phyloP scores from a whole-genome alignment of 176 grass and related monocot species.

The Musa itinerans region DNA sequence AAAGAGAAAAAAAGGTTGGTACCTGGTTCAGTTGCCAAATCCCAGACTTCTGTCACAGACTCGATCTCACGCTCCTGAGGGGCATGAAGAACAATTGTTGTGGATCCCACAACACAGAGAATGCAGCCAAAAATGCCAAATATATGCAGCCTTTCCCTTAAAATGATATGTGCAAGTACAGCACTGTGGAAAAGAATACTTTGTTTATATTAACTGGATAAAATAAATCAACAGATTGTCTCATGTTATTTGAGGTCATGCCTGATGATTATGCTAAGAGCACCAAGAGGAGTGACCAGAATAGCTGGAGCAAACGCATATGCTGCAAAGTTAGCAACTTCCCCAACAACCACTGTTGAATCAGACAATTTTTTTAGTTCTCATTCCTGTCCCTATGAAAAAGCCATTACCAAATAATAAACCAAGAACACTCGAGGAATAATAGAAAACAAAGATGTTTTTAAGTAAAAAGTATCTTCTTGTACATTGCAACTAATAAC shows the following conservation, averaged over 20 bases:
- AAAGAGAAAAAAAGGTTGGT: slow-evolving; percentile 4
- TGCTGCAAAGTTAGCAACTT: slow-evolving; percentile 91
- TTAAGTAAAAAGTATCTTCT: background rate
- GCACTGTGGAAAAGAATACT: slow-evolving; percentile 39
- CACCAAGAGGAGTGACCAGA: slow-evolving; percentile 89
- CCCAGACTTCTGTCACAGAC: slow-evolving; percentile 87
- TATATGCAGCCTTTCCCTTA: slow-evolving; percentile 84
- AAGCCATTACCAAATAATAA: background rate
- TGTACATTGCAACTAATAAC: background rate
- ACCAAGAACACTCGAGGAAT: background rate
- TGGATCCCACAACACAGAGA: slow-evolving; percentile 95
- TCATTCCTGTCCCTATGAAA: background rate
- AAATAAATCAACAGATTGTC: background rate
- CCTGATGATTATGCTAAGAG: slow-evolving; percentile 96
- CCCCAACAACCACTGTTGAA: slow-evolving; percentile 87
- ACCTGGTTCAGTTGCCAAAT: slow-evolving; percentile 98
- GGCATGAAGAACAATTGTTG: slow-evolving; percentile 94
- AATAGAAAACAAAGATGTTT: background rate
- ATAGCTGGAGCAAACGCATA: slow-evolving; percentile 99
- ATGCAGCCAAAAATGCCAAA: slow-evolving; percentile 90
- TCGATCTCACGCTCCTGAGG: slow-evolving; percentile 86
- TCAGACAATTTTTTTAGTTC: background rate
- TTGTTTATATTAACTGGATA: slow-evolving; percentile 15
- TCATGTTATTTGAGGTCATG: slow-evolving; percentile 9
- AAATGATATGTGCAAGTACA: slow-evolving; percentile 80